Evolutionary conservation across 148 eudicot species (phyloP).

Genomic region (Rhododendron vialii): DNA sequence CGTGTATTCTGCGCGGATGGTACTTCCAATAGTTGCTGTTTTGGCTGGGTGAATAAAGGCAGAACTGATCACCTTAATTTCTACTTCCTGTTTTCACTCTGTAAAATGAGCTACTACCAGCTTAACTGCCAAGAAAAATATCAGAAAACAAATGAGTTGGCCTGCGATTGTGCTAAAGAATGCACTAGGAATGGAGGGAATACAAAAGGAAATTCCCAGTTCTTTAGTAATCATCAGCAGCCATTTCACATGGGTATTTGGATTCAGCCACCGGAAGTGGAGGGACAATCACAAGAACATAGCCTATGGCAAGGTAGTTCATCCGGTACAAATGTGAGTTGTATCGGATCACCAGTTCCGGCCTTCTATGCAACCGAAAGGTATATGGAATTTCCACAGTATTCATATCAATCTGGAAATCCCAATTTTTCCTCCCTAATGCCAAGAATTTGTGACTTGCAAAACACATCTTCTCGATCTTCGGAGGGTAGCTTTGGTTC

Average conservation of each 20-base stretch:
- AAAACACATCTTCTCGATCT: neutral
- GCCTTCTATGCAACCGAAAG: slow-evolving; percentile 35
- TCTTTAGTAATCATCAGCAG: slow-evolving; percentile 5
- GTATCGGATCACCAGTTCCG: slow-evolving; percentile 27
- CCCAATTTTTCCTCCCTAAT: slow-evolving; percentile 22
- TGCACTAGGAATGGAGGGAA: slow-evolving; percentile 4
- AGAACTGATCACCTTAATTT: neutral
- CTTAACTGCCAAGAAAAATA: slow-evolving; percentile 1
- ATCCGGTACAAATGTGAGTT: slow-evolving; percentile 18
- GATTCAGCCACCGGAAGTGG: slow-evolving; percentile 4
- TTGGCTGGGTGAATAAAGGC: neutral
- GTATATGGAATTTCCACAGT: slow-evolving; percentile 26
- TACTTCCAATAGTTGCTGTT: neutral
- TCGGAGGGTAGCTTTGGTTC: neutral
- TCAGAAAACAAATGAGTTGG: slow-evolving; percentile 11
- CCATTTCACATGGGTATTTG: slow-evolving; percentile 13
- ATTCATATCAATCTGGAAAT: slow-evolving; percentile 12
- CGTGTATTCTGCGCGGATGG: slow-evolving; percentile 6
- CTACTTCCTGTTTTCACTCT: neutral
- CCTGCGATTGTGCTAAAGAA: slow-evolving; percentile 19
- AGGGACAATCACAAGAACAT: neutral
- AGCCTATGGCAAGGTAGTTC: neutral
- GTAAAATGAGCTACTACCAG: slow-evolving; percentile 1
- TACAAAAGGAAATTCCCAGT: slow-evolving; percentile 12
- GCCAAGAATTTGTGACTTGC: slow-evolving; percentile 29